Evolutionary conservation across 352 stramenopile species (phyloP).

Genomic region (Pythium folliculosum): DNA sequence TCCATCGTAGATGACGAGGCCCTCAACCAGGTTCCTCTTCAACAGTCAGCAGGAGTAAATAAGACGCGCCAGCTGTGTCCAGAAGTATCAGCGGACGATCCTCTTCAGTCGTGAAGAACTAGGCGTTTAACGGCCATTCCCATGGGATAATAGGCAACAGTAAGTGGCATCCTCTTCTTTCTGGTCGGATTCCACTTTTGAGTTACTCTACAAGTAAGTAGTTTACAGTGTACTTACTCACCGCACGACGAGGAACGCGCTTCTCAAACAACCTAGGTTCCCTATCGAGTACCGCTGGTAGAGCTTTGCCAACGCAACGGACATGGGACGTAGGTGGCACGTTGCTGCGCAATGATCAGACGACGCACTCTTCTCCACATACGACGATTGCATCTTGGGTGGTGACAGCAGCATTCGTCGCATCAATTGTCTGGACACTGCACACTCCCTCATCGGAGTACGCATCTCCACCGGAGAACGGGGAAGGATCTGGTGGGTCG

Average conservation of each 20-base stretch:
- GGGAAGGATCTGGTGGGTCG: not conserved
- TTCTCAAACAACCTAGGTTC: too few relatives aligned
- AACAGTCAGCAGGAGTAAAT: not conserved
- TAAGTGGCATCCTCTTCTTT: too few relatives aligned
- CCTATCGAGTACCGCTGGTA: too few relatives aligned
- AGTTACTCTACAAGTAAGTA: too few relatives aligned
- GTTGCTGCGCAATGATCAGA: not conserved
- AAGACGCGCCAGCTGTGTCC: constrained; percentile 4
- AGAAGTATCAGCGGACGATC: not conserved
- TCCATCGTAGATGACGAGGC: constrained; percentile 6
- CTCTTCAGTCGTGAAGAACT: not conserved
- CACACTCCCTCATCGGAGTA: too few relatives aligned
- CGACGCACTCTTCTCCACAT: not conserved
- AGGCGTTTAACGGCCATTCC: not conserved
- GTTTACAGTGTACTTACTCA: too few relatives aligned
- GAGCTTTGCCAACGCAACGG: too few relatives aligned
- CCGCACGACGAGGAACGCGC: too few relatives aligned
- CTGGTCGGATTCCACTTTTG: too few relatives aligned
- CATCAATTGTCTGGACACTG: not conserved
- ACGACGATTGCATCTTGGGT: not conserved
- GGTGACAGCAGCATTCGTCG: not conserved
- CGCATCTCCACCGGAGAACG: not conserved
- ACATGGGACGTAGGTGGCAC: too few relatives aligned
- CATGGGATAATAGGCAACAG: too few relatives aligned
- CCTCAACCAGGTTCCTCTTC: not conserved